Percentiles rank a stretch among this genome's conserved stretches.
phyloP scores from a whole-genome alignment of 179 eudicot genomes.

The Vitellaria paradoxa region DNA sequence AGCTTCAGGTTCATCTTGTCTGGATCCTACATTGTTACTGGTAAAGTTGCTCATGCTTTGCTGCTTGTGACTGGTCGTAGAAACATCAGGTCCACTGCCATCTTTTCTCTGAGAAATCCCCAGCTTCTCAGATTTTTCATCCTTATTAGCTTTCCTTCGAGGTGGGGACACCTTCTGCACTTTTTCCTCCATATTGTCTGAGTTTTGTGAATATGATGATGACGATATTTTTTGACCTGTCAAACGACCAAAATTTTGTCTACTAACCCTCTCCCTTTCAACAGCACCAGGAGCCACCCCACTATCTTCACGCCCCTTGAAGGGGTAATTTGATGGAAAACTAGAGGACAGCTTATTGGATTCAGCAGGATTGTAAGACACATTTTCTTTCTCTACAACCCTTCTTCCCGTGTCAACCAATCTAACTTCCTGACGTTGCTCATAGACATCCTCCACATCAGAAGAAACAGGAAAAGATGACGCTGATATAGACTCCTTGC shows the following conservation, averaged over 20 bases:
- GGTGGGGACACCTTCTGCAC: constrained; percentile 93
- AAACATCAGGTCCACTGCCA: constrained; percentile 52
- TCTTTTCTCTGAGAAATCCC: constrained; percentile 66
- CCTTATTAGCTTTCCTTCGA: constrained; percentile 72
- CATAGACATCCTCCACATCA: constrained; percentile 56
- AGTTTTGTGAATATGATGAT: constrained; percentile 36
- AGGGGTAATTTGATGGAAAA: constrained; percentile 38
- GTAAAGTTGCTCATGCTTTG: constrained; percentile 39
- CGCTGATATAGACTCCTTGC: constrained; percentile 54
- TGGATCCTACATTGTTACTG: constrained; percentile 36
- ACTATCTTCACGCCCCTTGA: constrained; percentile 49
- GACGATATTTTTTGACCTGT: constrained; percentile 45
- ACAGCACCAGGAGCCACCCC: constrained; percentile 27
- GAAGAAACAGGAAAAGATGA: constrained; percentile 42
- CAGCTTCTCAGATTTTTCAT: constrained; percentile 71
- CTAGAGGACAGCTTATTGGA: constrained; percentile 41
- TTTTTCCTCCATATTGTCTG: constrained; percentile 56
- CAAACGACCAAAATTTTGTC: constrained; percentile 42
- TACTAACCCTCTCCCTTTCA: constrained; percentile 53
- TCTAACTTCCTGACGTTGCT: constrained; percentile 53
- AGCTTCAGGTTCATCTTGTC: constrained; percentile 54
- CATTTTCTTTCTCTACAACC: constrained; percentile 48
- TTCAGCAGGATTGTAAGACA: constrained; percentile 46
- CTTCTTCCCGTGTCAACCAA: constrained; percentile 55
- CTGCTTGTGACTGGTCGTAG: constrained; percentile 48